Base-by-base conservation (phyloP, 2,329 filamentous ascomycete genomes). In the Alternaria burnsii region DNA sequence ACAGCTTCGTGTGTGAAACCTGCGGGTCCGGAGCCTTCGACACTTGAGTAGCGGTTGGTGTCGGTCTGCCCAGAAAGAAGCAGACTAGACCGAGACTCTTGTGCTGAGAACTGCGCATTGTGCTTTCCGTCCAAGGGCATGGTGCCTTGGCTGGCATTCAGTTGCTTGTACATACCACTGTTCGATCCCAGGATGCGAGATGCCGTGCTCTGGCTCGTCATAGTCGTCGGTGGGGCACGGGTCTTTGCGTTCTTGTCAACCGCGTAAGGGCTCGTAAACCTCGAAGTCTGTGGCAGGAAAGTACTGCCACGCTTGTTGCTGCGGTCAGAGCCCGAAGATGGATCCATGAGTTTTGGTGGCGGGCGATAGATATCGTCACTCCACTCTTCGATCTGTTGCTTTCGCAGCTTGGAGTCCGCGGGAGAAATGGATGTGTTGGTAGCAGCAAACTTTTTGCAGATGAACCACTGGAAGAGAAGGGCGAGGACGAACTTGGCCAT, bases 1-100 rank as follows among this genome's bases (percentile, higher is more conserved):
- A 99, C 95, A 40, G 92, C 87, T 78, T 97, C 94, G 76, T 98
- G 94, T 57, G 98, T 96, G 77, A 97, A 97, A n/a, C 94, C 94
- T 34, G 92, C 89, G 8, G 94, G 93, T 7, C 94, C 94, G 40
- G 90, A 87, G 0, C 89, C 90, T 50, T 94, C 92, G 30, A 82
- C 79, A 55, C 81, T 85, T 3, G 86, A 87, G 65, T 85, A 85
- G 46, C 84, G 81, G 44, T 65, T 68, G 20, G 80, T 78, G 22
- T 87, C 79, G 28, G 74, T 74, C 16, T 72, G 74, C 34, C 75
- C 73, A 3, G 81, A 79, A 18, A 81, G 74, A 71, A 83, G 74
- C 40, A 83, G 55, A 65, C 81, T 83, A 28, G 79, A 78, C 51
- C 81, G 71, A 52, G 76, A 79, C 34, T 80, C 78, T 26, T 72